Conservation (phyloP, 768 basidiomycete species). For the Mycena leptocephala region DNA sequence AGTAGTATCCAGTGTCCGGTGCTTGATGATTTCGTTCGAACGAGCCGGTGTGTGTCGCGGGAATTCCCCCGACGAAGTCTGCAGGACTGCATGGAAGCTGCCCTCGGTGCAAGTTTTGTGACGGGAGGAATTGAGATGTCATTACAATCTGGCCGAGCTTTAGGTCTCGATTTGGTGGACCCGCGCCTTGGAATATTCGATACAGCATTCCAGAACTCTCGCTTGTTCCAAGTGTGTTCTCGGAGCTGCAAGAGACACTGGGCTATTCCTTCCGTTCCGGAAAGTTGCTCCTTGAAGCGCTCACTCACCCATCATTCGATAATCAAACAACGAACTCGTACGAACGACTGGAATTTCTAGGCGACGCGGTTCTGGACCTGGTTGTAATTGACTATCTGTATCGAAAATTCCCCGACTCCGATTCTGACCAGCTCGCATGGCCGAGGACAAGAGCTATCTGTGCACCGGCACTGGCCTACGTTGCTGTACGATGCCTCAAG, state of each 20-base stretch:
- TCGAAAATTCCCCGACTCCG: slow-evolving; percentile 77
- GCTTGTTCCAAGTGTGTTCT: slow-evolving; percentile 64
- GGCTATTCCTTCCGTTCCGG: slow-evolving; percentile 81
- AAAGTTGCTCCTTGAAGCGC: slow-evolving; percentile 80
- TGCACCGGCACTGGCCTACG: slow-evolving; percentile 77
- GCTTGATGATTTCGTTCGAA: slow-evolving; percentile 51
- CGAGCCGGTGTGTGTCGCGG: slow-evolving; percentile 56
- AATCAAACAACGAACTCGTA: slow-evolving; percentile 67
- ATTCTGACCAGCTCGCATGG: slow-evolving; percentile 83
- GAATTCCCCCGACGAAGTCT: slow-evolving; percentile 78
- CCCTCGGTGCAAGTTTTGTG: slow-evolving; percentile 83
- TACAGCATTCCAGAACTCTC: slow-evolving; percentile 56
- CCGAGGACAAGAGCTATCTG: slow-evolving; percentile 83
- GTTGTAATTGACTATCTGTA: slow-evolving; percentile 83
- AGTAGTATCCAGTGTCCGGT: slow-evolving; percentile 56
- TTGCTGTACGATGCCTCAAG: slow-evolving; percentile 76
- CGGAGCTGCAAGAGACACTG: slow-evolving; percentile 71
- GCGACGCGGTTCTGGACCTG: slow-evolving; percentile 85
- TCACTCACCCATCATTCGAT: slow-evolving; percentile 89
- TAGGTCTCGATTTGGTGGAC: slow-evolving; percentile 83
- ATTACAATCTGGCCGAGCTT: slow-evolving; percentile 71
- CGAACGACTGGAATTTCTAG: slow-evolving; percentile 91
- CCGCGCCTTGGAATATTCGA: slow-evolving; percentile 77
- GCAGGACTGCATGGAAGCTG: slow-evolving; percentile 93
- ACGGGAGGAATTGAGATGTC: slow-evolving; percentile 83